Evolutionary conservation across 2,329 filamentous ascomycete genomes (phyloP), one percentile per base, ranked within the genome.

Genomic region (Colletotrichum sp.): DNA sequence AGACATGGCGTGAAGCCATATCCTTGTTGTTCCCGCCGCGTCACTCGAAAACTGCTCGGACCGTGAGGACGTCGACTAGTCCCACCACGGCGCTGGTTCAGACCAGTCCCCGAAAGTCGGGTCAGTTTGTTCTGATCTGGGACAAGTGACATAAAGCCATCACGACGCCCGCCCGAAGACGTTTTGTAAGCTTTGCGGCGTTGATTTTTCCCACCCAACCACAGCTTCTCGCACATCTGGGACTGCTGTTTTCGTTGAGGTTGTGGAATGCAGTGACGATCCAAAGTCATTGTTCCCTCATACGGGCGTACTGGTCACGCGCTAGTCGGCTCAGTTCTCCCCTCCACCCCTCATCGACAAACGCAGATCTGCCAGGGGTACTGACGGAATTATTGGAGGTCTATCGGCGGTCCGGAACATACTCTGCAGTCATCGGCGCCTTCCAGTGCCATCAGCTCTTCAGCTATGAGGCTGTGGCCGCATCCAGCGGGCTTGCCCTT

Each of bases 1-100:
- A 76, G 73, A 76, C 74, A 74, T 72, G 61, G 65, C 71, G 71
- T 62, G 62, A 38, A 59, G 67, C 66, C 64, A 67, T 59, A 66
- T 67, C 69, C 64, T 70, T 67, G 27, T 58, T 31, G 61, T 47
- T 71, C 24, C 63, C 62, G 27, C 55, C 27, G 54, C 67, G 61
- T 70, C 67, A 61, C 61, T 70, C 62, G 18, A 66, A 43, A n/a
- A 31, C 34, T 62, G 71, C 68, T 71, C 69, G 57, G 68, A 51
- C 68, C 59, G 62, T 57, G 70, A 54, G 65, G 61, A 36, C 54
- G 51, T 18, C 29, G 27, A 59, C 55, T 38, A 70, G 68, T 55
- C 67, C 61, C 31, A 47, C 62, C 55, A 36, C 55, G 43, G 51
- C 63, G 62, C 43, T 36, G 59, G 24, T 18, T 29, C 18, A 36